Evolutionary conservation across 805 yeast genomes (phyloP).

Genomic region (Wilhelminamyces savonicus): DNA sequence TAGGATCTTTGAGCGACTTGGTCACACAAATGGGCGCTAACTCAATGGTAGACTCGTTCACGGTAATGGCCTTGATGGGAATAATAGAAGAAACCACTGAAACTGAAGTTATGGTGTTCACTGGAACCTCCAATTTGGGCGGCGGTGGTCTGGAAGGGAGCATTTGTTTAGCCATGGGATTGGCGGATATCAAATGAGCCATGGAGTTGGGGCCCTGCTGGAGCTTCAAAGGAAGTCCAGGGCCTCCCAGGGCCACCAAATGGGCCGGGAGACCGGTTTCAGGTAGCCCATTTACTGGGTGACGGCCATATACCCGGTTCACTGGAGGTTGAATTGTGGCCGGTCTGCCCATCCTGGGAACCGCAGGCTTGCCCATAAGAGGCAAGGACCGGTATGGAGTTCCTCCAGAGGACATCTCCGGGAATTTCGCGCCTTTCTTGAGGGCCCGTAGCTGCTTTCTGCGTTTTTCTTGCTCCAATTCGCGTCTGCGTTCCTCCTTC

Average conservation of each 20-base stretch:
- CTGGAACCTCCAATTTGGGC: conserved; percentile 29
- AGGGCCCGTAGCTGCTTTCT: too few relatives aligned
- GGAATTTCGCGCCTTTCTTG: too few relatives aligned
- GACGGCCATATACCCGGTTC: conserved; percentile 25
- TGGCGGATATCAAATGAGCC: not conserved
- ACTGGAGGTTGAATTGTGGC: conserved; percentile 42
- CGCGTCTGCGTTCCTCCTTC: conserved; percentile 13
- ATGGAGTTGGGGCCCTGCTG: conserved; percentile 10
- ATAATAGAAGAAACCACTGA: conserved; percentile 13
- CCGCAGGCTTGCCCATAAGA: conserved; percentile 26
- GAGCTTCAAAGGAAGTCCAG: conserved; percentile 11
- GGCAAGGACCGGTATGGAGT: conserved; percentile 18
- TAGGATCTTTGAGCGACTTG: conserved; percentile 25
- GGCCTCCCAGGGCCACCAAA: conserved; percentile 10
- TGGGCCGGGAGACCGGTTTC: conserved; percentile 15
- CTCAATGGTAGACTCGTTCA: conserved; percentile 8
- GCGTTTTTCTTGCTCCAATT: conserved; percentile 15
- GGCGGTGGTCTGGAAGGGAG: conserved; percentile 26
- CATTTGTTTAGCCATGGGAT: not conserved
- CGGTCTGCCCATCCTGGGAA: conserved; percentile 40
- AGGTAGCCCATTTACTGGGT: conserved; percentile 10
- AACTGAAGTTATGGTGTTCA: conserved; percentile 18
- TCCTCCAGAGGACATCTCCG: too few relatives aligned
- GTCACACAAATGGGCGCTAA: conserved; percentile 25
- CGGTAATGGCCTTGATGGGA: conserved; percentile 24